These are phyloP conservation scores for Casuarina glauca DNA, from an alignment of 306 rosid species.

Conservation along the genomic window DNA sequence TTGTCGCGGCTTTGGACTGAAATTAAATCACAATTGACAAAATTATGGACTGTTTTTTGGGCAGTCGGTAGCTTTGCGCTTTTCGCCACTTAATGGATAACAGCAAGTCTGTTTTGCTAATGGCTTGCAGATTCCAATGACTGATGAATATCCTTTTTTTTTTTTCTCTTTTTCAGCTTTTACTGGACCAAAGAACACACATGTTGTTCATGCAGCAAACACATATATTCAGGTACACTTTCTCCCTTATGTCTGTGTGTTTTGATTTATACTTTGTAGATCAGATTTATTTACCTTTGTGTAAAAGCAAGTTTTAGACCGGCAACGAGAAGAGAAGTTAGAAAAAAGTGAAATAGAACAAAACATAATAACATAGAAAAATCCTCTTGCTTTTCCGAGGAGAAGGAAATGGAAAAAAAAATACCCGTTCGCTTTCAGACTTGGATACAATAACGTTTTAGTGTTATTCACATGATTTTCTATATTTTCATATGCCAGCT, in stretches of 20 bases:
- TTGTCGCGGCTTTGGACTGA: constrained; percentile 8
- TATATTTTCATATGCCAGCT: neutral
- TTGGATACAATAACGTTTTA: neutral
- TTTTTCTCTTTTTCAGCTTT: constrained; percentile 64
- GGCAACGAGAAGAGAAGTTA: neutral
- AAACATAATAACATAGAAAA: neutral
- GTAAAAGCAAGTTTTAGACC: neutral
- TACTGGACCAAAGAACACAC: constrained; percentile 62
- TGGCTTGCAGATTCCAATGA: constrained; percentile 27
- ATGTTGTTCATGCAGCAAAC: constrained; percentile 77
- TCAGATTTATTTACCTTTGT: neutral
- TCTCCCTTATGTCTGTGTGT: neutral
- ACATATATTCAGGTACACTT: constrained; percentile 77
- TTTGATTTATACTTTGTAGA: neutral
- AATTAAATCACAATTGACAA: neutral
- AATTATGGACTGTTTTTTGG: neutral
- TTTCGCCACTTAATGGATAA: constrained; percentile 22
- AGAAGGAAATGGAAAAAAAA: too few species aligned
- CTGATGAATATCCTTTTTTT: constrained; percentile 36
- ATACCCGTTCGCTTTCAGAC: neutral
- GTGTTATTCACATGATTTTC: neutral
- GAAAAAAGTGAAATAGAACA: neutral
- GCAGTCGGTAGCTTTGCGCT: neutral
- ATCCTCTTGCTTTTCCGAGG: neutral
- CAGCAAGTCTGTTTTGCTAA: constrained; percentile 24